A percentile compares a stretch with the other conserved stretches of the same genome.
Evolutionary conservation across 1,284 basidiomycete genomes (phyloP).

Genomic region (Moesziomyces globuligerus): DNA sequence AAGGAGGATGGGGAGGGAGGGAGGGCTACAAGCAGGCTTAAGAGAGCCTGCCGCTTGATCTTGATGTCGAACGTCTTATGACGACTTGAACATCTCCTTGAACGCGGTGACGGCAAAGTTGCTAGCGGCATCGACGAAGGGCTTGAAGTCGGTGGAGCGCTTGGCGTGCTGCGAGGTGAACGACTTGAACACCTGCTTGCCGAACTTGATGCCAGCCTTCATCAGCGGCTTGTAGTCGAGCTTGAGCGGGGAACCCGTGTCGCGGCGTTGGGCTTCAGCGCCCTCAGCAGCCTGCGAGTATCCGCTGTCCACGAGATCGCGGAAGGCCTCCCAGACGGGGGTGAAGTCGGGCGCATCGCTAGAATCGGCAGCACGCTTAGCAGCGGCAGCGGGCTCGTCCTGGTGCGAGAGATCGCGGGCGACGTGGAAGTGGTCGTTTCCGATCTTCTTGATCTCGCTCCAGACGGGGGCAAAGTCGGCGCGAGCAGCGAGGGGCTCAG

Average conservation of each 20-base stretch:
- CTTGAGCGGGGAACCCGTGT: conserved; percentile 17
- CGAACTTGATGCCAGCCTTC: conserved; percentile 37
- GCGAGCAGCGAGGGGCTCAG: conserved; percentile 14
- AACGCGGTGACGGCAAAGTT: conserved; percentile 35
- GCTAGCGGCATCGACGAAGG: conserved; percentile 78
- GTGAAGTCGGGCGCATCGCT: conserved; percentile 38
- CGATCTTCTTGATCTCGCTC: conserved; percentile 49
- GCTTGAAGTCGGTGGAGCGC: conserved; percentile 71
- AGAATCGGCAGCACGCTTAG: conserved; percentile 22
- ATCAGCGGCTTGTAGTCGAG: conserved; percentile 49
- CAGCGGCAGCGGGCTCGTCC: conserved; percentile 4
- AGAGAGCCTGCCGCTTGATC: conserved; percentile 4
- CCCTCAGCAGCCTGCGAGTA: conserved; percentile 28
- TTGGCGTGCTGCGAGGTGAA: conserved; percentile 40
- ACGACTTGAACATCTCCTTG: conserved; percentile 41
- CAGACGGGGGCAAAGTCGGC: conserved; percentile 55
- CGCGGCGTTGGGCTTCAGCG: conserved; percentile 18
- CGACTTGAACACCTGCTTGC: conserved; percentile 41
- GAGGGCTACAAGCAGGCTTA: conserved; percentile 5
- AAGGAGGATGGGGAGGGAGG: neutral
- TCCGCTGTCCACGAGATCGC: conserved; percentile 53
- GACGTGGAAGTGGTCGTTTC: conserved; percentile 43
- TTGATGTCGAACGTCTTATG: neutral
- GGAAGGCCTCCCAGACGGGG: conserved; percentile 50
- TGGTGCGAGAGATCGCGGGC: conserved; percentile 12